These are phyloP conservation scores for Micractinium conductrix DNA, from an alignment of 139 green algal genomes.

Conservation along the genomic window DNA sequence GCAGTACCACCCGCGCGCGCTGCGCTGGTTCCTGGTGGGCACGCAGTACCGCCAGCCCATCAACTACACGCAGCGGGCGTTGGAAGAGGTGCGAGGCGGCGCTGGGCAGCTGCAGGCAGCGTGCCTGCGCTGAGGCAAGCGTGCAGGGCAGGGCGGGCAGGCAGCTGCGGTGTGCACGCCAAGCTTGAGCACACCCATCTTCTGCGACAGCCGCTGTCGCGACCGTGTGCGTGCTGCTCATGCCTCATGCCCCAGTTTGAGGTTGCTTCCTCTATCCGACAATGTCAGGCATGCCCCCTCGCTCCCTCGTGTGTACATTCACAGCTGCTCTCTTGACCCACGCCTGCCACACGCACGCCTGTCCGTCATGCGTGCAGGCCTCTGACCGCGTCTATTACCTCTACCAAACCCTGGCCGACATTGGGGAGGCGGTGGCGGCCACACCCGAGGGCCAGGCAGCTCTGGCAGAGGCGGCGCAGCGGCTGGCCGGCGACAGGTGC, in stretches of 20 bases:
- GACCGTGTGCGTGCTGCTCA: too few relatives aligned
- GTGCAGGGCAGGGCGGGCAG: too few relatives aligned
- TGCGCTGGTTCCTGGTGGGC: slow-evolving; percentile 94
- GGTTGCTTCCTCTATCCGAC: too few relatives aligned
- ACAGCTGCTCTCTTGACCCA: neutral
- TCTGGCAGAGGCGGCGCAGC: slow-evolving; percentile 20
- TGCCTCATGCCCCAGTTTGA: too few relatives aligned
- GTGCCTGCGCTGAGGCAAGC: too few relatives aligned
- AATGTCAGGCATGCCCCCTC: too few relatives aligned
- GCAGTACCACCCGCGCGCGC: slow-evolving; percentile 83
- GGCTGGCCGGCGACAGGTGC: slow-evolving; percentile 1
- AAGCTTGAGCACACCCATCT: too few relatives aligned
- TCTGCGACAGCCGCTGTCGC: too few relatives aligned
- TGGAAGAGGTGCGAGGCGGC: slow-evolving; percentile 82
- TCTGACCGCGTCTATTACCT: slow-evolving; percentile 91
- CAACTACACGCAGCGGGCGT: slow-evolving; percentile 87
- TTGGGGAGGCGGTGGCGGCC: slow-evolving; percentile 42
- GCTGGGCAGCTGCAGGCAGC: too few relatives aligned
- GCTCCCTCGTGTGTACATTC: neutral
- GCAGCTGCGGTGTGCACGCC: too few relatives aligned
- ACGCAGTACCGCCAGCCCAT: slow-evolving; percentile 94
- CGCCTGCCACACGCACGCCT: too few relatives aligned
- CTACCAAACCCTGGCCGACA: slow-evolving; percentile 81
- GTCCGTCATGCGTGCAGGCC: slow-evolving; percentile 66
- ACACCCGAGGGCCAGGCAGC: slow-evolving; percentile 20